Conservation (phyloP, 192 early-diverging fungal genomes). For the Linnemannia hyalina region DNA sequence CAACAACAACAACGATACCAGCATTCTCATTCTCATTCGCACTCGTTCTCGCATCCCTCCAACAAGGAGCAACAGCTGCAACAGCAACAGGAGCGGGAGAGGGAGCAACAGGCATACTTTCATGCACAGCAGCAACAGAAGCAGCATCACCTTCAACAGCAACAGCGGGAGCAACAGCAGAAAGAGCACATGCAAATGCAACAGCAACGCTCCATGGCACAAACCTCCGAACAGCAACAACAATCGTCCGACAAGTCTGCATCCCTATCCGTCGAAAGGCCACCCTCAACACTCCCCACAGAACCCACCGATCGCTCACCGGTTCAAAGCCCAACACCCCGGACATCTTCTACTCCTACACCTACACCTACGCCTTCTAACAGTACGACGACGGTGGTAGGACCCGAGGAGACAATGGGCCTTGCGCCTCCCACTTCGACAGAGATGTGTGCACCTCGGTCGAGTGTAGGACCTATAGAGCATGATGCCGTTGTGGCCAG, state of each 20-base stretch:
- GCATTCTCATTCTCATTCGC: background rate
- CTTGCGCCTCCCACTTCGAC: background rate
- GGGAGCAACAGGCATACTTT: background rate
- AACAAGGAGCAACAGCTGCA: conserved; percentile 5
- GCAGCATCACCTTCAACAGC: background rate
- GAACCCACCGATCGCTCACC: background rate
- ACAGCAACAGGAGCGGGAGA: background rate
- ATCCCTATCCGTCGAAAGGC: background rate
- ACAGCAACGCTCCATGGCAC: conserved; percentile 4
- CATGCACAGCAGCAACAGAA: background rate
- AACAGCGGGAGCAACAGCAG: background rate
- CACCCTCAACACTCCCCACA: background rate
- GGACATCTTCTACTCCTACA: background rate
- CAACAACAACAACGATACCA: background rate
- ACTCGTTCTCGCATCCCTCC: background rate
- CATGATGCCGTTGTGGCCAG: background rate
- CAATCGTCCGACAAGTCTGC: background rate
- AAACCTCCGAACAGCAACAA: background rate
- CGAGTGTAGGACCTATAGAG: background rate
- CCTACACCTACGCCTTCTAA: background rate
- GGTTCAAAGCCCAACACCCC: background rate
- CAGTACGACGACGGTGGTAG: background rate
- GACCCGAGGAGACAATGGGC: background rate
- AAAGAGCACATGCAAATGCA: background rate
- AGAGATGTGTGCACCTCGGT: background rate